These are phyloP conservation scores for Tricholoma bakamatsutake DNA, from an alignment of 768 basidiomycete genomes.

Conservation along the genomic window DNA sequence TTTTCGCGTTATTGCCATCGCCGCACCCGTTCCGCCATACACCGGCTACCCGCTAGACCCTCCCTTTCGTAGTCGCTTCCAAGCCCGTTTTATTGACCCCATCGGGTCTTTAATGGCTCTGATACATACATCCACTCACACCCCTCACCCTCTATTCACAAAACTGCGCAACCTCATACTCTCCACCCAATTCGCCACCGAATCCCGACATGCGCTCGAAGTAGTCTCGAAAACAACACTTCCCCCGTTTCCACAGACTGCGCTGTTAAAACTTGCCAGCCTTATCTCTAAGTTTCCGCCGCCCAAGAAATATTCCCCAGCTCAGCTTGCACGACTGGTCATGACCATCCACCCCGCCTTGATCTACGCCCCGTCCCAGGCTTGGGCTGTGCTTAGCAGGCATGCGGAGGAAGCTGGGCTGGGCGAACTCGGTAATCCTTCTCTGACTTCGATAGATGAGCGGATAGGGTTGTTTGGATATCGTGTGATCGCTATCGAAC, in stretches of 20 bases:
- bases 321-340: slow-evolving; percentile 48
- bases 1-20: slow-evolving; percentile 66
- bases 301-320: slow-evolving; percentile 31
- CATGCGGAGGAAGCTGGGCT: slow-evolving; percentile 51
- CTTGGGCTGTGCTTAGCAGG: slow-evolving; percentile 55
- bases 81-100: slow-evolving; percentile 62
- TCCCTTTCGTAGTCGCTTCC: slow-evolving; percentile 64
- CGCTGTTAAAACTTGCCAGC: slow-evolving; percentile 42
- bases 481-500: slow-evolving; percentile 31
- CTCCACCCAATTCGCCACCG: slow-evolving; percentile 58
- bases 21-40: slow-evolving; percentile 63
- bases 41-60: slow-evolving; percentile 63
- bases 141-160: slow-evolving; percentile 26
- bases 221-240: slow-evolving; percentile 46
- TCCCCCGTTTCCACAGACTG: slow-evolving; percentile 62
- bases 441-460: slow-evolving; percentile 33
- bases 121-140: slow-evolving; percentile 9
- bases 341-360: slow-evolving; percentile 56
- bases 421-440: slow-evolving; percentile 46
- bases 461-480: slow-evolving; percentile 50
- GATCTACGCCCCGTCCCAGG: slow-evolving; percentile 49
- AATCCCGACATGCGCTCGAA: slow-evolving; percentile 49
- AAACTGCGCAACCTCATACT: slow-evolving; percentile 53
- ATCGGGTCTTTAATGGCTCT: slow-evolving; percentile 43
- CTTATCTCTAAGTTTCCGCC: slow-evolving; percentile 47